Base-by-base conservation (phyloP, 148 eudicot species). In the Gaultheria prostrata region DNA sequence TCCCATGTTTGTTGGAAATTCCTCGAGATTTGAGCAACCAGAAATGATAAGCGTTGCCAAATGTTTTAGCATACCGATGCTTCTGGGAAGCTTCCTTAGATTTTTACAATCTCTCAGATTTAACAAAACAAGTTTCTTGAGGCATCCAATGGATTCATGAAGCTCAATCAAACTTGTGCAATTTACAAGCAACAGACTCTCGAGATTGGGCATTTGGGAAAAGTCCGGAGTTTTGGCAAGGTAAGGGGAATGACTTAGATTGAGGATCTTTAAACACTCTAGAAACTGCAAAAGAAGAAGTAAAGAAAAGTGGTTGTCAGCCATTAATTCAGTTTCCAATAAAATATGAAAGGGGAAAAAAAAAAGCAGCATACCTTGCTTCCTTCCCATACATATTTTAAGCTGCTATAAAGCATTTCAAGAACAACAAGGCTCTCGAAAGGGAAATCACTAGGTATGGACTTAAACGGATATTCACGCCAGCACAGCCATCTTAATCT, bases 1-100 rank as follows among this genome's bases (percentile, higher is more conserved):
- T 4, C 1, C 2, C 56, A 28, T 6, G 0, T 50, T 33, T 26
- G 2, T 10, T 5, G 80, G 33, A 14, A 77, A 49, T 9, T 73
- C 77, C 9, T 33, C 26, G 14, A 73, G 77, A 30, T 77, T 77
- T 48, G 39, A 77, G 80, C 59, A 77, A 48, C 59, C 80, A 49
- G 61, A 48, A 20, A 77, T 32, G 24, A 48, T 24, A 56, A 77
- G 59, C n/a, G 26, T 50, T 13, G 49, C 39, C 30, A 48, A 56
- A n/a, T 11, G 49, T 21, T 77, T 26, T 11, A 73, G n/a, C 77
- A 0, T 20, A 5, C 28, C 10, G 15, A 15, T 73, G 39, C 24
- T 20, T 14, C 10, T 33, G 15, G 49, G 77, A 35, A 39, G 49
- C 77, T 73, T 73, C 77, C 49, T 73, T 1, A 73, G 13, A 35